Evolutionary conservation across 2,329 filamentous ascomycete species (phyloP).

Genomic region (Alternaria triticina): DNA sequence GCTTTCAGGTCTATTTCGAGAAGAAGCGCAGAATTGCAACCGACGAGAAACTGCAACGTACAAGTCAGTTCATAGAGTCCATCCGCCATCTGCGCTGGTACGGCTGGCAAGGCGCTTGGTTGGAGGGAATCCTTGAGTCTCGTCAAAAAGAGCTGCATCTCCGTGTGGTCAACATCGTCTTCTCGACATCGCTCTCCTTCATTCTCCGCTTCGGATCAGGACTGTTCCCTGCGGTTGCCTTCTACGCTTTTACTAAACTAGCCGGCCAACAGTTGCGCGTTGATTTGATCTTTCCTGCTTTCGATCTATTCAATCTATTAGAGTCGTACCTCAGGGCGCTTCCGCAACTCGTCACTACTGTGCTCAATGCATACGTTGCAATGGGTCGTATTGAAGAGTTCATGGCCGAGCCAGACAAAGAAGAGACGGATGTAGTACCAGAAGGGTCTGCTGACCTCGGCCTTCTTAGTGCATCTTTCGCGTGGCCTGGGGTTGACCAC

Average conservation of each 20-base stretch:
- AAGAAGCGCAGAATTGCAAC: slow-evolving; percentile 73
- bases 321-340: slow-evolving; percentile 76
- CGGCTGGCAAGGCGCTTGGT: slow-evolving; percentile 80
- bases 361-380: slow-evolving; percentile 84
- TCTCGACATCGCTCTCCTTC: slow-evolving; percentile 68
- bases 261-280: slow-evolving; percentile 72
- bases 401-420: slow-evolving; percentile 84
- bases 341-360: slow-evolving; percentile 74
- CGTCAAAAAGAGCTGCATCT: slow-evolving; percentile 71
- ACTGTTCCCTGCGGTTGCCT: slow-evolving; percentile 79
- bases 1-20: slow-evolving; percentile 71
- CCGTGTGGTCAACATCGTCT: slow-evolving; percentile 68
- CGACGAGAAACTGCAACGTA: slow-evolving; percentile 78
- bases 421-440: slow-evolving; percentile 53
- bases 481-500: slow-evolving; percentile 74
- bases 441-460: slow-evolving; percentile 50
- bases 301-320: slow-evolving; percentile 80
- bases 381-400: slow-evolving; percentile 83
- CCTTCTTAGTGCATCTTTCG: slow-evolving; percentile 72
- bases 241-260: slow-evolving; percentile 79
- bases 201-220: slow-evolving; percentile 75
- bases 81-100: slow-evolving; percentile 83
- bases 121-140: slow-evolving; percentile 70
- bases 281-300: slow-evolving; percentile 84
- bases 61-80: slow-evolving; percentile 85